phyloP scores from a whole-genome alignment of 2,329 filamentous ascomycete genomes.

The Epichloe gansuensis region DNA sequence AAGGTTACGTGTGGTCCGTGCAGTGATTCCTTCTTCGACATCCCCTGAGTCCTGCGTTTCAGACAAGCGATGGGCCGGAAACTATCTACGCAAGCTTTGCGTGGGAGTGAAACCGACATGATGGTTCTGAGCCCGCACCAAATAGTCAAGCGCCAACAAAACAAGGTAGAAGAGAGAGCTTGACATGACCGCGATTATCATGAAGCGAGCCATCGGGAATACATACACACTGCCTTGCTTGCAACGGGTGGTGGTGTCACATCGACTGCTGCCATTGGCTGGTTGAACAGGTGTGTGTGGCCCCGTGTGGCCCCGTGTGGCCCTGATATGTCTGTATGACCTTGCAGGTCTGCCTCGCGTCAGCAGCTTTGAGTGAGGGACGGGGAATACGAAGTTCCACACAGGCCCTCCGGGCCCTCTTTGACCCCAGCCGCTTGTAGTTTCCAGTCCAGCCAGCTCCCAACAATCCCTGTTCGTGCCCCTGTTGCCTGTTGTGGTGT shows the following conservation, averaged over 20 bases:
- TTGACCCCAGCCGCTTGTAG: no score
- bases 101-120: no score
- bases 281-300: neutral
- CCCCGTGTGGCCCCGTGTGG: neutral
- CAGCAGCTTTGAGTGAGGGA: neutral
- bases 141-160: no score
- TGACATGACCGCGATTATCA: no score
- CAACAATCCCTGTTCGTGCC: neutral
- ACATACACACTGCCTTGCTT: no score
- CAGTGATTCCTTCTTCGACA: neutral
- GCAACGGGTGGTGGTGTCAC: neutral
- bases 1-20: neutral
- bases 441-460: neutral
- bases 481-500: neutral
- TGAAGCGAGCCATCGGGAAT: no score
- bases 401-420: neutral
- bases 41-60: neutral
- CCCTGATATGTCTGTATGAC: neutral
- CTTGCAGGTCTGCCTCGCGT: neutral
- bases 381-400: conserved; percentile 4
- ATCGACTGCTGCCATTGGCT: neutral
- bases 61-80: neutral
- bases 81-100: neutral
- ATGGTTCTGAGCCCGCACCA: no score
- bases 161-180: no score